These are phyloP conservation scores for Rhinocladiella similis DNA, from an alignment of 2,329 filamentous ascomycete species.

Conservation along the genomic window DNA sequence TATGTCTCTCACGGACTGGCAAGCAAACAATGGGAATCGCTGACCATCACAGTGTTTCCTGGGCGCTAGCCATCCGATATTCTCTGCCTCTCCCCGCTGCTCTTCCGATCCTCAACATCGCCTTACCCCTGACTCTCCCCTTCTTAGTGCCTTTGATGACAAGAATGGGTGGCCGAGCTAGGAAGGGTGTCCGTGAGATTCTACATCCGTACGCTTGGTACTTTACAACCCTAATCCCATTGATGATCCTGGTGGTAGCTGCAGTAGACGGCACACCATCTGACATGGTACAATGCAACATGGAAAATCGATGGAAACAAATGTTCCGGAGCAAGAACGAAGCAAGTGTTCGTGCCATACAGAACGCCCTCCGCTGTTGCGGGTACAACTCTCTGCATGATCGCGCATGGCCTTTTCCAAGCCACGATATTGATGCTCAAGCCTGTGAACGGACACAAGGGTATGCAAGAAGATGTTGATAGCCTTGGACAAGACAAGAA, in stretches of 20 bases:
- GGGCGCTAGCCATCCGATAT: conserved; percentile 3
- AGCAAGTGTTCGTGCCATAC: conserved; percentile 35
- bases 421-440: conserved; percentile 31
- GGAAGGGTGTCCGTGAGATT: neutral
- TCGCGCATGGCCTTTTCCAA: conserved; percentile 41
- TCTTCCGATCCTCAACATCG: conserved; percentile 9
- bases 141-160: neutral
- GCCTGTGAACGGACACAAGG: conserved; percentile 36
- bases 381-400: conserved; percentile 39
- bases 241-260: conserved; percentile 33
- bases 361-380: conserved; percentile 37
- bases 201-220: neutral
- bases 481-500: conserved; percentile 34
- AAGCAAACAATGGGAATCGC: neutral
- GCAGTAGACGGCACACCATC: conserved; percentile 34
- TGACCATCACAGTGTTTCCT: conserved; percentile 15
- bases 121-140: conserved; percentile 5
- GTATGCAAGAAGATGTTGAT: conserved; percentile 34
- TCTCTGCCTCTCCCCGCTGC: conserved; percentile 13
- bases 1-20: neutral
- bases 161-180: neutral
- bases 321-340: conserved; percentile 36
- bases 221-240: conserved; percentile 31
- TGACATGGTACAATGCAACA: conserved; percentile 31
- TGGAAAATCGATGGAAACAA: conserved; percentile 35